These are phyloP conservation scores for Suillus variegatus DNA, from an alignment of 768 basidiomycete species.

Conservation along the genomic window DNA sequence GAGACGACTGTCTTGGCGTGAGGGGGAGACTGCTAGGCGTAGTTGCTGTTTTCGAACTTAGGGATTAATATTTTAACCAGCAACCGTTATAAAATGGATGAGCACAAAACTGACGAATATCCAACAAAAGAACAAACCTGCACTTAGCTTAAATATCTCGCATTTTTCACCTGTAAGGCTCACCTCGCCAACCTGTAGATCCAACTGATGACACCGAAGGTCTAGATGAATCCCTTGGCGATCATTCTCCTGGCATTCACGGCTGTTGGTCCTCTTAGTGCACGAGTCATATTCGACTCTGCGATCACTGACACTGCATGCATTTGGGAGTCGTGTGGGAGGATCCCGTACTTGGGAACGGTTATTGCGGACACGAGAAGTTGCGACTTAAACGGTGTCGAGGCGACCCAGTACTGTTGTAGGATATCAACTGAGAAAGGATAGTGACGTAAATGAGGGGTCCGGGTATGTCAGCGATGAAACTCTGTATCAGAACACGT, in stretches of 20 bases:
- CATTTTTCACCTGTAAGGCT: not conserved
- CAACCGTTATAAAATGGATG: not conserved
- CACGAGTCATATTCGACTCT: not conserved
- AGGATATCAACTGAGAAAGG: no score
- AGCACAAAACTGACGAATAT: not conserved
- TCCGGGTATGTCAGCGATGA: not conserved
- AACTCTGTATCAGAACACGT: not conserved
- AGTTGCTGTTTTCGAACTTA: not conserved
- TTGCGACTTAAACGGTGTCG: constrained; percentile 4
- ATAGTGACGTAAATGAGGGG: not conserved
- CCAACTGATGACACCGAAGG: not conserved
- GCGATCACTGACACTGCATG: not conserved
- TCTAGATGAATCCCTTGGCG: not conserved
- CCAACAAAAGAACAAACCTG: not conserved
- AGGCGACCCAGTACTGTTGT: constrained; percentile 2
- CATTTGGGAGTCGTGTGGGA: constrained; percentile 9
- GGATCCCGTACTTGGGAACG: not conserved
- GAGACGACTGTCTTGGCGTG: not conserved
- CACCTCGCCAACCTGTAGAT: not conserved
- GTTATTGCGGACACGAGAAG: accelerated
- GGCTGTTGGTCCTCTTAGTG: not conserved
- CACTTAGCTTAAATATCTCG: not conserved
- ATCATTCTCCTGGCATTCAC: not conserved
- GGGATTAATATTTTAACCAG: not conserved
- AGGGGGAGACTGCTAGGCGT: not conserved